These are phyloP conservation scores for Geranium incanum DNA, from an alignment of 441 rosid genomes.

Conservation along the genomic window DNA sequence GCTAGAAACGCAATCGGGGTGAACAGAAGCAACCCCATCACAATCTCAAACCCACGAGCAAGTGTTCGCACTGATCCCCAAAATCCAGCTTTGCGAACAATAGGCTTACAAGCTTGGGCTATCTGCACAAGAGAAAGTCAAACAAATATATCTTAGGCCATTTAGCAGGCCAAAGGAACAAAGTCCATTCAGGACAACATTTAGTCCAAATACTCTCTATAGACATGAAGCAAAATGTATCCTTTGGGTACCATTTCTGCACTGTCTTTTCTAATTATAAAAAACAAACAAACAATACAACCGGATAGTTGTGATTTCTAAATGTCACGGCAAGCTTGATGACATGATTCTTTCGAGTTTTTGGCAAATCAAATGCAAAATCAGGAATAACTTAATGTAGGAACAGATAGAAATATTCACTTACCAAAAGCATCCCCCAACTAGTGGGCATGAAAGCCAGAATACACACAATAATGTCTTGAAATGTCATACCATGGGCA, in stretches of 20 bases:
- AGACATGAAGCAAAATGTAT: too few species aligned
- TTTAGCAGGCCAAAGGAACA: slow-evolving; percentile 25
- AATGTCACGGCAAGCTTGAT: too few species aligned
- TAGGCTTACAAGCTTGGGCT: slow-evolving; percentile 41
- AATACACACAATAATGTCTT: slow-evolving; percentile 78
- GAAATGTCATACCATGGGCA: slow-evolving; percentile 68
- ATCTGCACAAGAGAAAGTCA: not conserved
- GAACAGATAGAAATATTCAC: slow-evolving; percentile 13
- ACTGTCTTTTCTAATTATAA: too few species aligned
- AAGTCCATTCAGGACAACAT: not conserved
- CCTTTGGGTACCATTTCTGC: too few species aligned
- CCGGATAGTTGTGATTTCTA: too few species aligned
- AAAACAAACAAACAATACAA: too few species aligned
- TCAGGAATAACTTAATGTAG: not conserved
- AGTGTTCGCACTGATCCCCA: slow-evolving; percentile 88
- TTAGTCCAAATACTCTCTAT: too few species aligned
- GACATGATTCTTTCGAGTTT: too few species aligned
- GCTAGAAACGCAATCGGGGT: slow-evolving; percentile 98
- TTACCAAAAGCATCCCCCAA: slow-evolving; percentile 96
- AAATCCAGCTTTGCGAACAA: slow-evolving; percentile 59
- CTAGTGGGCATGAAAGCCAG: slow-evolving; percentile 99
- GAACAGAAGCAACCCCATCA: slow-evolving; percentile 86
- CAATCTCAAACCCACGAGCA: slow-evolving; percentile 88
- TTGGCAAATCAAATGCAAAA: not conserved
- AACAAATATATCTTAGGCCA: slow-evolving; percentile 43